Evolutionary conservation across 208 protist genomes (phyloP).

Genomic region (Naegleria fowleri): DNA sequence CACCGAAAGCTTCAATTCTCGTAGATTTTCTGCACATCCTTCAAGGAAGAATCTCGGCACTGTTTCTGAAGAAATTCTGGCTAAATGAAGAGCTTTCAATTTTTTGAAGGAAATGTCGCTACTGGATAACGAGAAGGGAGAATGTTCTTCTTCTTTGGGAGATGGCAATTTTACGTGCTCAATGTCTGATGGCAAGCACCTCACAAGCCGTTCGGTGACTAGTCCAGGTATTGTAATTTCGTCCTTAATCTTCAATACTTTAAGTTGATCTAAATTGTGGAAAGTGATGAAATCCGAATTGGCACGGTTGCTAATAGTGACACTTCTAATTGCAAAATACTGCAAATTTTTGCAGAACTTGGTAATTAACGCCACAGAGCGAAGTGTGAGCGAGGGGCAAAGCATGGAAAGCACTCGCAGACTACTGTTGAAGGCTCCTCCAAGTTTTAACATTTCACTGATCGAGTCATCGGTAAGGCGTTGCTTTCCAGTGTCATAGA

Average conservation of each 20-base stretch:
- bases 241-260: neutral
- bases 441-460: neutral
- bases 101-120: neutral
- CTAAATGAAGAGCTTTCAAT: neutral
- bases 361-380: neutral
- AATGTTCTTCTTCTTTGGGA: neutral
- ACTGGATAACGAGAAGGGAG: neutral
- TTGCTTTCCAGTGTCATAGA: neutral
- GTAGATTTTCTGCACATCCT: neutral
- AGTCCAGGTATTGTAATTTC: neutral
- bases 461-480: neutral
- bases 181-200: neutral
- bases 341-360: neutral
- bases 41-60: neutral
- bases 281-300: neutral
- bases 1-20: neutral
- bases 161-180: neutral
- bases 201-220: neutral
- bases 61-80: neutral
- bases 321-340: neutral
- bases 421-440: neutral
- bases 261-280: neutral
- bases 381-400: neutral
- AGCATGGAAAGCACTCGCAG: neutral
- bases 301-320: neutral